Evolutionary conservation across 2,329 filamentous ascomycete species (phyloP).

Genomic region (Nigrospora osmanthi): DNA sequence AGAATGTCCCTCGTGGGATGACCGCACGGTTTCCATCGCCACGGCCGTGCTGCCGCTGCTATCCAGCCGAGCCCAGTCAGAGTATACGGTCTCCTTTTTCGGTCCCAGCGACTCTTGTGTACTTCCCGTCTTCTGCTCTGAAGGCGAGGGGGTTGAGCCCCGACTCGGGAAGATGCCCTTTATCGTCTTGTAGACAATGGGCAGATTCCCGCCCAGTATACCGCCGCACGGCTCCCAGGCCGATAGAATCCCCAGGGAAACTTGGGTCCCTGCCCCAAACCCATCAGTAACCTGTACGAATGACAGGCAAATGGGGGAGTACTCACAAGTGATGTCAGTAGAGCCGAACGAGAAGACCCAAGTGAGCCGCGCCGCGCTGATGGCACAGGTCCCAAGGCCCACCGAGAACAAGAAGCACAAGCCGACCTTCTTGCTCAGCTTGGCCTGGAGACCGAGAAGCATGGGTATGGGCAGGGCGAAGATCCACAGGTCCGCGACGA

Average conservation of each 20-base stretch:
- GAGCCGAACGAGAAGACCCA: conserved; percentile 14
- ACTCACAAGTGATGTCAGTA: conserved; percentile 15
- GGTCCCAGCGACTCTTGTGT: too few species aligned
- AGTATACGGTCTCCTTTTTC: too few species aligned
- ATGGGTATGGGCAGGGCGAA: conserved; percentile 18
- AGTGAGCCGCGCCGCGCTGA: conserved; percentile 15
- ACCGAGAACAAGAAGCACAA: conserved; percentile 16
- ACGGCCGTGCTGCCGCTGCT: too few species aligned
- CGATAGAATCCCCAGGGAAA: conserved; percentile 16
- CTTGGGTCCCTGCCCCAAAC: conserved; percentile 11
- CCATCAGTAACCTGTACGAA: background rate
- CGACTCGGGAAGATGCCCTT: background rate
- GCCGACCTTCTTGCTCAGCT: conserved; percentile 9
- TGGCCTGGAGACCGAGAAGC: conserved; percentile 12
- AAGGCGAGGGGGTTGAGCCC: background rate
- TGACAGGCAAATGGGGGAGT: background rate
- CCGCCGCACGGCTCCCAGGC: conserved; percentile 16
- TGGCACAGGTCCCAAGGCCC: conserved; percentile 14
- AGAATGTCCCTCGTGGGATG: too few species aligned
- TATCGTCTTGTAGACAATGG: conserved; percentile 10
- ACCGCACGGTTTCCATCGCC: too few species aligned
- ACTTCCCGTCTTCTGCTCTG: too few species aligned
- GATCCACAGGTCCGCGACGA: conserved; percentile 17
- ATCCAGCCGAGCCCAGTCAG: too few species aligned
- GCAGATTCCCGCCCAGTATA: conserved; percentile 18